Conservation (phyloP, 257 asterid species). For the Penstemon newberryi region DNA sequence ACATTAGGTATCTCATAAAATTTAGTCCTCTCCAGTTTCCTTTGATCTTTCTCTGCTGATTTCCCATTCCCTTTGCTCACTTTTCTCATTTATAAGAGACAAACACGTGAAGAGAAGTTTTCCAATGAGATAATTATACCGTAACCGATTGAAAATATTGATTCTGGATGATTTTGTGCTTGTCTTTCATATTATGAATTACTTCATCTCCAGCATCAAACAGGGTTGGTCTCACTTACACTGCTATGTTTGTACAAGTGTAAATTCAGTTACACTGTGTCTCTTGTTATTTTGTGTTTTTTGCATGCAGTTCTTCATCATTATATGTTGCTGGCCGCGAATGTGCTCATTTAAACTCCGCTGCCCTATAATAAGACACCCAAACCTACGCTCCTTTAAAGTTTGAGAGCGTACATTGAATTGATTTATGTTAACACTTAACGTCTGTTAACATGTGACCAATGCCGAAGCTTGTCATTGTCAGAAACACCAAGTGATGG, state of each 20-base stretch:
- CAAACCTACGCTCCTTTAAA: too few species aligned
- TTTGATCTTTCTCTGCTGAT: slow-evolving; percentile 14
- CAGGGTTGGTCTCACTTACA: neutral
- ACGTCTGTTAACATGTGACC: neutral
- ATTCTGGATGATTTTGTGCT: neutral
- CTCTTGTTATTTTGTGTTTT: neutral
- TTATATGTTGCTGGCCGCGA: neutral
- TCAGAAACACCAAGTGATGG: neutral
- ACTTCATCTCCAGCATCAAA: neutral
- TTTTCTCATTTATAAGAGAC: neutral
- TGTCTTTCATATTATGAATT: neutral
- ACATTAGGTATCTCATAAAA: slow-evolving; percentile 46
- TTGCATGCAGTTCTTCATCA: neutral
- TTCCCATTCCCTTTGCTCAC: neutral
- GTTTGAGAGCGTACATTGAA: too few species aligned
- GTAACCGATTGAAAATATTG: neutral
- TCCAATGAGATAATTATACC: neutral
- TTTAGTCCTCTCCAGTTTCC: neutral
- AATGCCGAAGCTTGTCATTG: slow-evolving; percentile 10
- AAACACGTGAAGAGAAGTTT: too few species aligned
- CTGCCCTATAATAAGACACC: too few species aligned
- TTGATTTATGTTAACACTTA: too few species aligned
- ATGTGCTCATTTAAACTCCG: neutral
- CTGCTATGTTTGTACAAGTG: neutral
- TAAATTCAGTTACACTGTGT: neutral